Conservation (phyloP, 2,329 filamentous ascomycete species). For the Gremmenia infestans region DNA sequence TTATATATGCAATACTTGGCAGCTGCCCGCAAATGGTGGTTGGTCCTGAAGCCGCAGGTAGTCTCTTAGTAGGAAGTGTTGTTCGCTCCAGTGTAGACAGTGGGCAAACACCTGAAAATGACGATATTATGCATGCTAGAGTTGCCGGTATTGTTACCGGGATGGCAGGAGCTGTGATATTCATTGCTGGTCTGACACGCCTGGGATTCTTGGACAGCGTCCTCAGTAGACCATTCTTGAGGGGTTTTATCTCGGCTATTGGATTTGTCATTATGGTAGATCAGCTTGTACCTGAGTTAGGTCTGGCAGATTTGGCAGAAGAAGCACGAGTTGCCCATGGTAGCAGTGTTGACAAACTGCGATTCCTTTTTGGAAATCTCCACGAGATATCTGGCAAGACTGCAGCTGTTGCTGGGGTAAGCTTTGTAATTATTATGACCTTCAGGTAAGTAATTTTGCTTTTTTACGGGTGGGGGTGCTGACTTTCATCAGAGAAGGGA, state of each 20-base stretch:
- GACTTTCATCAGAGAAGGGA: constrained; percentile 59
- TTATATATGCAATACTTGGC: constrained; percentile 86
- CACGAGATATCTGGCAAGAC: constrained; percentile 68
- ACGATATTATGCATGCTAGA: constrained; percentile 64
- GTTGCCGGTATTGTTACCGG: constrained; percentile 86
- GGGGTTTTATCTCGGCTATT: constrained; percentile 96
- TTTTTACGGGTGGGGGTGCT: constrained; percentile 6
- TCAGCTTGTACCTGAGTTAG: constrained; percentile 86
- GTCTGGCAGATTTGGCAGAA: constrained; percentile 63
- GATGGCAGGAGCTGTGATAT: constrained; percentile 80
- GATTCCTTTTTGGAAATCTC: constrained; percentile 69
- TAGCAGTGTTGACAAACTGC: constrained; percentile 79
- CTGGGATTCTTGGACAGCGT: constrained; percentile 94
- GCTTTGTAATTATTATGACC: constrained; percentile 87
- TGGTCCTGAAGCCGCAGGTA: constrained; percentile 90
- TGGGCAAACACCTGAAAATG: constrained; percentile 59
- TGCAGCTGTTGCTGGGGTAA: constrained; percentile 67
- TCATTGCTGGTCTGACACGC: constrained; percentile 79
- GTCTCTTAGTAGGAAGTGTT: constrained; percentile 81
- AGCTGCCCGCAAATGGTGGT: constrained; percentile 92
- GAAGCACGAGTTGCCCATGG: constrained; percentile 65
- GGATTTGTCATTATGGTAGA: constrained; percentile 95
- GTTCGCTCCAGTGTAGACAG: constrained; percentile 71
- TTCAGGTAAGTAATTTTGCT: constrained; percentile 54
- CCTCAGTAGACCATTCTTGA: constrained; percentile 82